Evolutionary conservation across 2,329 filamentous ascomycete species (phyloP), one percentile per base, ranked within the genome.

Genomic region (Incumbomyces delicatus): DNA sequence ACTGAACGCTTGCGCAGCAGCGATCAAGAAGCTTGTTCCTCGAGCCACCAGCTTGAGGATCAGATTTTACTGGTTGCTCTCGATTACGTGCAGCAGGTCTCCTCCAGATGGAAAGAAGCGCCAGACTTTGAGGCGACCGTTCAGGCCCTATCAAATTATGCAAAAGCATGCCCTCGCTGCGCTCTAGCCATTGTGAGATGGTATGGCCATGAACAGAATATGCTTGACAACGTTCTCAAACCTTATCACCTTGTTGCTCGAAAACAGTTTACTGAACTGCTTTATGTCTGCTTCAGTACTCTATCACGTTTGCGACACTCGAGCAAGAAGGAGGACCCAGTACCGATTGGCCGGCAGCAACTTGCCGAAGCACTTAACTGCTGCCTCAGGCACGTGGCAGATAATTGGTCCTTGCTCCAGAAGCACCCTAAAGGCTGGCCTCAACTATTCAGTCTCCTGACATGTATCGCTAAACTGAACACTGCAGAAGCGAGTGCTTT

Each of bases 61-160:
- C 58, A 61, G 27, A 63, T 64, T 20, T 60, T 73, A 22, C 61
- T 59, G 31, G 62, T 72, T 44, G 64, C 65, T 8, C 53, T 75
- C 42, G 70, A 74, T 48, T 85, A 90, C 55, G 66, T 94, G 32
- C 83, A 89, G 55, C 84, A 90, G 59, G 73, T 94, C 35, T 75
- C 85, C 11, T 78, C 83, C 38, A 77, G 87, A 47, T 74, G 78
- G 3, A 87, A 84, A 61, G 83, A 88, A 34, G 60, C 77, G 2
- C 74, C 80, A 0, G 76, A 83, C 35, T 80, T 85, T 32, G 70
- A 75, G 1, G 61, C 65, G 7, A 77, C 78, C 44, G 62, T 75
- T 43, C 70, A 76, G 8, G 72, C 80, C 38, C 72, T 84, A 44
- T 67, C 76, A 37, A 87, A 84, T 69, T 54, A 45, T 37, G 35